A percentile compares a stretch with the other conserved stretches of the same genome.
These are phyloP conservation scores for Cruciata laevipes DNA, from an alignment of 257 asterid species.

Conservation along the genomic window DNA sequence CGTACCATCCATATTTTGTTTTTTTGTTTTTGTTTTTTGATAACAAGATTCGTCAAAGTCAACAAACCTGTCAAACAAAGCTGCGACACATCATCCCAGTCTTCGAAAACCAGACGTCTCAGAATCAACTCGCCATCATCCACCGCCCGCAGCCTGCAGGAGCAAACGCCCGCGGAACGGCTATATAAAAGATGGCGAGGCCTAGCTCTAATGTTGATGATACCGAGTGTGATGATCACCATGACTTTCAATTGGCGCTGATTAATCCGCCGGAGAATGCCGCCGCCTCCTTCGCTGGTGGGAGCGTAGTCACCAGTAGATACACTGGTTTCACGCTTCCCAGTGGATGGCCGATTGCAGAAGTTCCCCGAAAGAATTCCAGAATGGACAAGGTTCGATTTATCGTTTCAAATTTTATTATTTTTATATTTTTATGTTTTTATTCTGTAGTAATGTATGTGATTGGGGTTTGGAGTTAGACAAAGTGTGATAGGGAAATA, in stretches of 20 bases:
- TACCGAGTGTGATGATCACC: not conserved
- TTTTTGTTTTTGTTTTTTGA: too few relatives aligned
- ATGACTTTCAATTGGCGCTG: conserved; percentile 22
- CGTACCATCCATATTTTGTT: too few relatives aligned
- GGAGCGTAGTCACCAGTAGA: conserved; percentile 11
- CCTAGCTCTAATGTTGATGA: not conserved
- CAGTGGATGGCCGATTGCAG: conserved; percentile 43
- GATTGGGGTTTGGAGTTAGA: not conserved
- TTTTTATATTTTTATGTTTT: not conserved
- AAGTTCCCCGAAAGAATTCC: not conserved
- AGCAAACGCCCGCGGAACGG: too few relatives aligned
- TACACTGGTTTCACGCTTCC: conserved; percentile 34
- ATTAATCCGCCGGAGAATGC: conserved; percentile 16
- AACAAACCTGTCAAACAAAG: too few relatives aligned
- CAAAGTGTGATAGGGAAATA: not conserved
- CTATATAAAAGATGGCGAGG: not conserved
- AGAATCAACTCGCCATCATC: too few relatives aligned
- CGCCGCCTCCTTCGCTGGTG: not conserved
- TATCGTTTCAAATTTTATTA: not conserved
- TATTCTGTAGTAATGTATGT: too few relatives aligned
- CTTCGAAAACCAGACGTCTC: too few relatives aligned
- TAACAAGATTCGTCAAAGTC: too few relatives aligned
- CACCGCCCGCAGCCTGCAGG: too few relatives aligned
- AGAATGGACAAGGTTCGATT: conserved; percentile 48
- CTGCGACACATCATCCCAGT: too few relatives aligned